Conservation (phyloP, 202 grass and related monocot species). For the Bolboschoenoplectus hybrid region DNA sequence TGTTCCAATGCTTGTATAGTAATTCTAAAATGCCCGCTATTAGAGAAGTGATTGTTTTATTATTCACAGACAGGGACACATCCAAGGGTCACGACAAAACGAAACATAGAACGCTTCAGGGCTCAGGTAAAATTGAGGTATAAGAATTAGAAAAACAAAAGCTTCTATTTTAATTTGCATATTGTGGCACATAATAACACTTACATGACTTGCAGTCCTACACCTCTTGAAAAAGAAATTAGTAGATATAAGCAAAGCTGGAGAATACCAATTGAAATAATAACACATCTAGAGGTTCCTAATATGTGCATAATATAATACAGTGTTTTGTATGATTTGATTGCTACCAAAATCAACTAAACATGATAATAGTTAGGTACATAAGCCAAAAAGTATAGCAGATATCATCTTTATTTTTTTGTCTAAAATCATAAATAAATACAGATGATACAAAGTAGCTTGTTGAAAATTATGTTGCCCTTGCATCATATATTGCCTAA, state of each 20-base stretch:
- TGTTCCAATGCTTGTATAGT: neutral
- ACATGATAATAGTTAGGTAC: neutral
- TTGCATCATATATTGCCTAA: neutral
- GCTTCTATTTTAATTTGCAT: neutral
- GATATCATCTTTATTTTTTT: neutral
- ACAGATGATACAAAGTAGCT: neutral
- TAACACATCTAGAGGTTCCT: neutral
- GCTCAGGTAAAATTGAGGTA: slow-evolving; percentile 61
- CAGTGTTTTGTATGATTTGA: neutral
- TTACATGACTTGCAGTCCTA: neutral
- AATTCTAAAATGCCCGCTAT: neutral
- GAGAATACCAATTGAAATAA: neutral
- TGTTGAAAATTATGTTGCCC: neutral
- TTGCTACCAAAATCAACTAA: neutral
- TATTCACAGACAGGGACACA: slow-evolving; percentile 88
- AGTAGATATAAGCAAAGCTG: neutral
- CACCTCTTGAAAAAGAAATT: slow-evolving; percentile 16
- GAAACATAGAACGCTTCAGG: slow-evolving; percentile 74
- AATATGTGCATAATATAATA: neutral
- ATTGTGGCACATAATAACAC: neutral
- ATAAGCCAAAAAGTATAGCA: slow-evolving; percentile 4
- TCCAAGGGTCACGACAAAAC: slow-evolving; percentile 76
- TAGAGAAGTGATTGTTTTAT: slow-evolving; percentile 10
- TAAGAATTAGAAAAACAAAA: neutral
- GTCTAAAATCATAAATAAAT: too few relatives aligned